phyloP scores from a whole-genome alignment of 1,284 basidiomycete species.

The Prillingera fragicola region DNA sequence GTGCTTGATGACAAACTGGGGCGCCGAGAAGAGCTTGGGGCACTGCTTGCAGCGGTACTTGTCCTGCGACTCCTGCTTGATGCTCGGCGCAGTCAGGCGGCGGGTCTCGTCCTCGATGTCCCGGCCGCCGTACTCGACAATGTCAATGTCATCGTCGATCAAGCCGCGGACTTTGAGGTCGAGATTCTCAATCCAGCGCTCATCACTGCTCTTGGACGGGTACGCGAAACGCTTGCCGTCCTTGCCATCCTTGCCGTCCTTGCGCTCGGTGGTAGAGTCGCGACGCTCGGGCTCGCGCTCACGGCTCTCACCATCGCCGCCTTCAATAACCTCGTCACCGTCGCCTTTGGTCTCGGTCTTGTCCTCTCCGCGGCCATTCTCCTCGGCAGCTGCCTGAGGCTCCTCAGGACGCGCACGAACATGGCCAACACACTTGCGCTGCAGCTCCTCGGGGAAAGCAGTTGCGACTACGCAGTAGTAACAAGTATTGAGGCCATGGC shows the following conservation, averaged over 20 bases:
- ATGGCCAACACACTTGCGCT: slow-evolving; percentile 87
- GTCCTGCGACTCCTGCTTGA: slow-evolving; percentile 90
- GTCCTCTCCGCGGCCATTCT: slow-evolving; percentile 41
- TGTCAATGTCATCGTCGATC: slow-evolving; percentile 62
- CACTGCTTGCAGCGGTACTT: slow-evolving; percentile 94
- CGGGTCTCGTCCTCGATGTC: slow-evolving; percentile 77
- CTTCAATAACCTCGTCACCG: slow-evolving; percentile 6
- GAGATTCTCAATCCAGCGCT: slow-evolving; percentile 78
- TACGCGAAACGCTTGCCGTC: slow-evolving; percentile 16
- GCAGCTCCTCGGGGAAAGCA: slow-evolving; percentile 87
- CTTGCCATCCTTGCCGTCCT: slow-evolving; percentile 2
- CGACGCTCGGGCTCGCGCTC: slow-evolving; percentile 53
- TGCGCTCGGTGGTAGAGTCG: slow-evolving; percentile 1
- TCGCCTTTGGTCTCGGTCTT: slow-evolving; percentile 31
- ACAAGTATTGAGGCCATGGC: slow-evolving; percentile 51
- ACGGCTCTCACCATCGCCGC: slow-evolving; percentile 51
- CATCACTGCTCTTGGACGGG: slow-evolving; percentile 55
- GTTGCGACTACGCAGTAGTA: slow-evolving; percentile 90
- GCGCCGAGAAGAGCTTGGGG: slow-evolving; percentile 90
- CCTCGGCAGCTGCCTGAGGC: slow-evolving; percentile 48
- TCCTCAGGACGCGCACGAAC: slow-evolving; percentile 54
- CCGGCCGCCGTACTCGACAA: slow-evolving; percentile 79
- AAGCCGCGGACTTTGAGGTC: slow-evolving; percentile 47
- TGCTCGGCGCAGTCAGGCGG: slow-evolving; percentile 65
- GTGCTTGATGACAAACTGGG: slow-evolving; percentile 91